Evolutionary conservation across 441 rosid genomes (phyloP), one percentile per base, ranked within the genome.

Genomic region (Eutrema salsugineum): DNA sequence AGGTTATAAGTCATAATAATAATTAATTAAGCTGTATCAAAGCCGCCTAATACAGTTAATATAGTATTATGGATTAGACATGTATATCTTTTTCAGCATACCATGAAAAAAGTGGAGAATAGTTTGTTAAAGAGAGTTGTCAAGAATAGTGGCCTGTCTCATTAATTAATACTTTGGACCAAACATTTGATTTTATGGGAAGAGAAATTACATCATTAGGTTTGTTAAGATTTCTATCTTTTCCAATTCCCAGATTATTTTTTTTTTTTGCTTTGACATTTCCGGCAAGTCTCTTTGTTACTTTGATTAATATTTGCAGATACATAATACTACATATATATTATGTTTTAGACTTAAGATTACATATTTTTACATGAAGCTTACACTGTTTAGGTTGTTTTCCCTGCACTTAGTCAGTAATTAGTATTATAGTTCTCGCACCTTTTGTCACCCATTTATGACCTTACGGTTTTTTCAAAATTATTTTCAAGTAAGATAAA

Each of bases 11-110:
- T 61, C 65, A 38, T 57, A 14, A 27, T 12, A 68, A 61, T 61
- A 61, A 68, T 27, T 35, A 38, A 68, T 10, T 1, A 36, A n/a
- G n/a, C n/a, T 44, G 58, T 27, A 14, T 43, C 57, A 68, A 62
- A 68, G 74, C 61, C 73, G 48, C 46, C 20, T 15, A 44, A 53
- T 36, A 68, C 53, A 75, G 65, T 56, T 27, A 33, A 33, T 68
- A 75, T 62, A n/a, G n/a, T n/a, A 53, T 68, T 53, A 62, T 27
- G 70, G 65, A 75, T 62, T 75, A 75, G 78, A 62, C 74, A 38
- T 51, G 19, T 19, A 3, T 35, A 35, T 38, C 14, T 6, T 61
- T n/a, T 68, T 46, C 44, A 44, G 65, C 36, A 54, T 24, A 51
- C 69, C 46, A 16, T n/a, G 6, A 28, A 43, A 40, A 35, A 60